Conservation (phyloP, 495 filamentous ascomycete species). For the Trichoderma gamsii region DNA sequence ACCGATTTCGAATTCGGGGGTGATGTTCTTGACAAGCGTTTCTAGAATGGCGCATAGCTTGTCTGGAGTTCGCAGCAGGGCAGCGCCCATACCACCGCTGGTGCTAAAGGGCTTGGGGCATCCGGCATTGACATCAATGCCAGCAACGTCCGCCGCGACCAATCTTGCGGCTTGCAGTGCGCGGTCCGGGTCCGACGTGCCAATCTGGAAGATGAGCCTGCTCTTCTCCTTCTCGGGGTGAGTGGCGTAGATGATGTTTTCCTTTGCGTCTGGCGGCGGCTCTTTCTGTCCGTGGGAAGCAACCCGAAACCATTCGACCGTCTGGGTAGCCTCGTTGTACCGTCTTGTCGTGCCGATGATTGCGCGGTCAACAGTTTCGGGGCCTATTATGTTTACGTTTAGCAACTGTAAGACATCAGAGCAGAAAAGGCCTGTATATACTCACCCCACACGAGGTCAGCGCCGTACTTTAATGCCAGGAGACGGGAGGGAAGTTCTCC, state of each 20-base stretch:
- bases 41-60: conserved; percentile 73
- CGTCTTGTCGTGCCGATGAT: conserved; percentile 79
- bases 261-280: conserved; percentile 41
- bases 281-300: conserved; percentile 58
- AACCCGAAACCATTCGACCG: conserved; percentile 74
- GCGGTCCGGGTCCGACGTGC: conserved; percentile 69
- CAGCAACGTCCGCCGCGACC: conserved; percentile 78
- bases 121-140: conserved; percentile 95
- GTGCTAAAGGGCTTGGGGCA: conserved; percentile 97
- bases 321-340: conserved; percentile 64
- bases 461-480: conserved; percentile 84
- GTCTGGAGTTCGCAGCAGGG: conserved; percentile 76
- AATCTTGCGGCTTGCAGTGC: conserved; percentile 79
- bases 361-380: conserved; percentile 85
- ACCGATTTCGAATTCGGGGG: conserved; percentile 69
- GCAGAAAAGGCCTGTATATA: background rate
- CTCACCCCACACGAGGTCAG: conserved; percentile 89
- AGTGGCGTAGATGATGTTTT: conserved; percentile 76
- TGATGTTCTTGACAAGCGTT: conserved; percentile 72
- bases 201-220: conserved; percentile 82
- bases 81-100: conserved; percentile 88
- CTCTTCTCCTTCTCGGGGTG: conserved; percentile 67
- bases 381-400: conserved; percentile 45
- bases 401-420: background rate
- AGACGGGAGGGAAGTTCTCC: conserved; percentile 90